phyloP scores from a whole-genome alignment of 352 stramenopile genomes.

The Pythium volutum region DNA sequence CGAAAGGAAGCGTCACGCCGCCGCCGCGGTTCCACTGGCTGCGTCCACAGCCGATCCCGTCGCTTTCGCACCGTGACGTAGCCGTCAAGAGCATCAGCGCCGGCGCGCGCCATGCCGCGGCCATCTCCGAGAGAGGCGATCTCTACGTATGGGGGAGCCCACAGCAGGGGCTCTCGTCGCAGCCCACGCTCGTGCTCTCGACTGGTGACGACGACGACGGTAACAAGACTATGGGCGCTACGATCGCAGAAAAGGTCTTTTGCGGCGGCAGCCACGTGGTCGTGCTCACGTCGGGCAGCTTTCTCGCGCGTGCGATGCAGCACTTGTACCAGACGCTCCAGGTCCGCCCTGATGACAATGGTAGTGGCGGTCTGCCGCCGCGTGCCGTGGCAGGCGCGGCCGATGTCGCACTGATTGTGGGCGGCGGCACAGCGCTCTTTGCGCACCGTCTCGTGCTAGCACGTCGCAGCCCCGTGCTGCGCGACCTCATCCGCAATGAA shows the following conservation, averaged over 20 bases:
- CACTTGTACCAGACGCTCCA: slow-evolving; percentile 26
- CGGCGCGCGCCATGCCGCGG: slow-evolving; percentile 84
- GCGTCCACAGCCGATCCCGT: slow-evolving; percentile 35
- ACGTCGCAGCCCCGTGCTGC: slow-evolving; percentile 44
- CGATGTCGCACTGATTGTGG: slow-evolving; percentile 53
- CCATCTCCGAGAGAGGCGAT: slow-evolving; percentile 82
- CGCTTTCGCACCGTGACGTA: slow-evolving; percentile 34
- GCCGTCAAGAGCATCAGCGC: slow-evolving; percentile 67
- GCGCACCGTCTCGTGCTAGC: slow-evolving; percentile 65
- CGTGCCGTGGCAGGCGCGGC: slow-evolving; percentile 1
- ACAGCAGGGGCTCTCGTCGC: neutral
- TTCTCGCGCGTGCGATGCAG: slow-evolving; percentile 43
- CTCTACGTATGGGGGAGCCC: slow-evolving; percentile 89
- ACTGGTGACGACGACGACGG: too few relatives aligned
- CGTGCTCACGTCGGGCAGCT: slow-evolving; percentile 46
- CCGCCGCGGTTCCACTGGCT: slow-evolving; percentile 31
- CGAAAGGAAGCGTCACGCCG: slow-evolving; percentile 1
- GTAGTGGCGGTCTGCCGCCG: neutral
- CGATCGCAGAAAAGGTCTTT: slow-evolving; percentile 43
- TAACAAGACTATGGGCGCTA: slow-evolving; percentile 17
- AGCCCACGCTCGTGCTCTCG: slow-evolving; percentile 20
- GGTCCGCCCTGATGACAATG: neutral
- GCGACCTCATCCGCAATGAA: slow-evolving; percentile 54
- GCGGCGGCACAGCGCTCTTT: slow-evolving; percentile 29
- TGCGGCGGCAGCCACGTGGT: slow-evolving; percentile 50